Evolutionary conservation across 805 yeast genomes (phyloP).

Genomic region (Starmerella apis): DNA sequence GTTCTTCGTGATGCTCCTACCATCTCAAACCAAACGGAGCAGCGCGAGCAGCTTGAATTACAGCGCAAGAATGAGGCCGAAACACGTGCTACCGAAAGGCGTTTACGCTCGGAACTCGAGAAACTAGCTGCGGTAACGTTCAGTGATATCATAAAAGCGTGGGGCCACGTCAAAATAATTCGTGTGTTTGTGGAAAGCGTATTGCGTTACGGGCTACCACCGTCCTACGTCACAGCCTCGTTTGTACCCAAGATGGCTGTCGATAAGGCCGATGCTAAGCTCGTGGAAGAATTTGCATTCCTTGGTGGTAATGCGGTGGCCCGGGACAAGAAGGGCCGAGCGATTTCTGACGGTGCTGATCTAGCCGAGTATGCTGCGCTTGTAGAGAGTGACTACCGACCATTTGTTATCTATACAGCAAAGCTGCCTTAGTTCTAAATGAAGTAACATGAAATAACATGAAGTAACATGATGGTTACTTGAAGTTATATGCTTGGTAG

Average conservation of each 20-base stretch:
- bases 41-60: slow-evolving; percentile 49
- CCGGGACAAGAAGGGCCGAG: slow-evolving; percentile 54
- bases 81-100: slow-evolving; percentile 64
- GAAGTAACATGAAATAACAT: not conserved
- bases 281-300: slow-evolving; percentile 70
- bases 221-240: slow-evolving; percentile 57
- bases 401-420: slow-evolving; percentile 74
- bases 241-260: slow-evolving; percentile 38
- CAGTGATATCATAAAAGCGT: slow-evolving; percentile 68
- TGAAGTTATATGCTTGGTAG: too few species aligned
- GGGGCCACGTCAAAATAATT: slow-evolving; percentile 83
- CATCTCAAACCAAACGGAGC: slow-evolving; percentile 36
- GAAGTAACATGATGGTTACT: too few species aligned
- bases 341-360: slow-evolving; percentile 53
- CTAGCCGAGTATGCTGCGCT: slow-evolving; percentile 81
- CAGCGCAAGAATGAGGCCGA: slow-evolving; percentile 43
- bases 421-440: slow-evolving; percentile 31
- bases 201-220: slow-evolving; percentile 92
- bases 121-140: slow-evolving; percentile 85
- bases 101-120: slow-evolving; percentile 58
- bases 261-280: slow-evolving; percentile 54
- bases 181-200: slow-evolving; percentile 88
- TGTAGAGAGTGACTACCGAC: slow-evolving; percentile 92
- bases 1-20: slow-evolving; percentile 61
- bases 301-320: slow-evolving; percentile 83